A percentile compares a stretch with the other conserved stretches of the same genome.
phyloP scores from a whole-genome alignment of 2,329 filamentous ascomycete species.

The Ophiostoma ips region DNA sequence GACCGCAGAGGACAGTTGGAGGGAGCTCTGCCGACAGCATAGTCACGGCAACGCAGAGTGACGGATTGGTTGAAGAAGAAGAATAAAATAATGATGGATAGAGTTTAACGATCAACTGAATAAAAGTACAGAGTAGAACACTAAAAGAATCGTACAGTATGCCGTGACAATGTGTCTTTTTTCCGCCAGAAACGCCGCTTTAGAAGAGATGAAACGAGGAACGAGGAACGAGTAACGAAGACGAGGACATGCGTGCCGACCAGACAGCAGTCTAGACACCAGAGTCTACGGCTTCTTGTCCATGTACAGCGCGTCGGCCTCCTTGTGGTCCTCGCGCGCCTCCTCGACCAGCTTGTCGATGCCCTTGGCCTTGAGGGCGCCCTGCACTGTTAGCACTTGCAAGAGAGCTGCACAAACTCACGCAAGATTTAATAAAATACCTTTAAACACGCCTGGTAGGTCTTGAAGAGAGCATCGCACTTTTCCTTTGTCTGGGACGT shows the following conservation, averaged over 20 bases:
- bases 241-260: neutral
- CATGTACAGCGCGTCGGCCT: slow-evolving; percentile 61
- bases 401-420: neutral
- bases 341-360: slow-evolving; percentile 91
- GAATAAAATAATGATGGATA: too few species aligned
- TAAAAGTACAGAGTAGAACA: too few species aligned
- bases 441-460: slow-evolving; percentile 75
- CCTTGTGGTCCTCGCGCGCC: slow-evolving; percentile 74
- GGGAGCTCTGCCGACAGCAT: too few species aligned
- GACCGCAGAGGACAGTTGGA: too few species aligned
- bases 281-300: slow-evolving; percentile 24
- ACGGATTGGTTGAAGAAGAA: too few species aligned
- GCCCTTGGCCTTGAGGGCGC: slow-evolving; percentile 72
- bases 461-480: slow-evolving; percentile 71
- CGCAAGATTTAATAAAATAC: slow-evolving; percentile 29
- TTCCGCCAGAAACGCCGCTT: too few species aligned
- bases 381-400: slow-evolving; percentile 36
- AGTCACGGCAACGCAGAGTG: too few species aligned
- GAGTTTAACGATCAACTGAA: too few species aligned
- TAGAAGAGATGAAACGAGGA: neutral
- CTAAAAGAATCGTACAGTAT: too few species aligned
- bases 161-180: too few species aligned
- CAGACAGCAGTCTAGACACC: neutral
- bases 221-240: neutral
- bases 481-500: slow-evolving; percentile 54